phyloP scores from a whole-genome alignment of 768 basidiomycete species.

The Lactarius indigo region DNA sequence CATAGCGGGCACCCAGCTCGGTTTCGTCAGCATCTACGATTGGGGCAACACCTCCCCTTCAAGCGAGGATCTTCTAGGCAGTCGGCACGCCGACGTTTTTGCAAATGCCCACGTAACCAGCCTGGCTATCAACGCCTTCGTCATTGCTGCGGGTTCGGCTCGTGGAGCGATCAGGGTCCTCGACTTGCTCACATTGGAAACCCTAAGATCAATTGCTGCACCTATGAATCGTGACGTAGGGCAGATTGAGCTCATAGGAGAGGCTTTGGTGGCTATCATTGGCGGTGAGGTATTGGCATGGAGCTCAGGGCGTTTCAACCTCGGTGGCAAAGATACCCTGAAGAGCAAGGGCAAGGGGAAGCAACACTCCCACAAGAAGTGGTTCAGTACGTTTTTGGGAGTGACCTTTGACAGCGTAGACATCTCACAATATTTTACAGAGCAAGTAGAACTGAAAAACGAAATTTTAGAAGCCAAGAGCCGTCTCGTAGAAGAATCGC shows the following conservation, averaged over 20 bases:
- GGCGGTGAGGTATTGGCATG: conserved; percentile 65
- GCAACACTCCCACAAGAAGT: conserved; percentile 32
- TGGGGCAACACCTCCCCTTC: conserved; percentile 34
- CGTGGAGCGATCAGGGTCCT: conserved; percentile 57
- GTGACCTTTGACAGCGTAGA: neutral
- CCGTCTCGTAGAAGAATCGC: conserved; percentile 50
- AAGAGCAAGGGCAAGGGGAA: conserved; percentile 29
- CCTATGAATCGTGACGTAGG: conserved; percentile 43
- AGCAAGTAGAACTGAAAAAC: conserved; percentile 58
- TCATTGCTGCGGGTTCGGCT: conserved; percentile 63
- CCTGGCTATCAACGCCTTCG: conserved; percentile 55
- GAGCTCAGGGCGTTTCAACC: conserved; percentile 51
- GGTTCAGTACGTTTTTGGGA: conserved; percentile 35
- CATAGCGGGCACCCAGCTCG: conserved; percentile 61
- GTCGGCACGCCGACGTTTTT: conserved; percentile 58
- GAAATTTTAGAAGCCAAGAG: conserved; percentile 57
- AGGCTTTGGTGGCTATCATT: conserved; percentile 55
- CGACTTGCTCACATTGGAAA: conserved; percentile 62
- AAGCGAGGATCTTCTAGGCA: conserved; percentile 32
- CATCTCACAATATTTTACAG: conserved; percentile 34
- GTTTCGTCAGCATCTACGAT: conserved; percentile 59
- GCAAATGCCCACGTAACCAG: conserved; percentile 61
- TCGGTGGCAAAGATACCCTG: conserved; percentile 30
- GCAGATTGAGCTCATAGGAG: conserved; percentile 54
- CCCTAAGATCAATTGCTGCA: conserved; percentile 51